Conservation (phyloP, 192 early-diverging fungal species). For the Coemansia sp. region DNA sequence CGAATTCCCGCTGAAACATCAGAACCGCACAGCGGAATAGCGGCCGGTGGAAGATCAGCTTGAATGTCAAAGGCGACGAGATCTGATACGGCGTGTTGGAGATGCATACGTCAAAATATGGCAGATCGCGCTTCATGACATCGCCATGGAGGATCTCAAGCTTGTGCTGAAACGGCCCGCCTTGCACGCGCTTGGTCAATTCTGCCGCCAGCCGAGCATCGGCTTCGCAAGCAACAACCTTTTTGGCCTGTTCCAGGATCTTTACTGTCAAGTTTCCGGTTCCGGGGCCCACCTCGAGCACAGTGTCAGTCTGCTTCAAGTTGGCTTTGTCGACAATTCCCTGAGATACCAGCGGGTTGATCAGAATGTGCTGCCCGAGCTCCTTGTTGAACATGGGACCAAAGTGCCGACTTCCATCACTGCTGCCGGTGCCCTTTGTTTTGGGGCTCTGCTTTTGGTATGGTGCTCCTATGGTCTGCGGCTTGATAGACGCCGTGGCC, state of each 20-base stretch:
- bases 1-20: conserved; percentile 99
- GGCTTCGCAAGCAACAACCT: conserved; percentile 92
- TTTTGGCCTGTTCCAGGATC: conserved; percentile 90
- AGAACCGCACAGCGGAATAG: conserved; percentile 88
- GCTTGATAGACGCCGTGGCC: conserved; percentile 34
- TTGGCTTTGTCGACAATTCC: conserved; percentile 96
- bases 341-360: conserved; percentile 95
- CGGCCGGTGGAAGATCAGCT: conserved; percentile 92
- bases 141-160: conserved; percentile 97
- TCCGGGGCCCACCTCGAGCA: conserved; percentile 96
- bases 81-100: conserved; percentile 98
- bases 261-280: conserved; percentile 97
- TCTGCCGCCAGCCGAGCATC: conserved; percentile 97
- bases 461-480: conserved; percentile 43
- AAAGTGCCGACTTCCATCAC: conserved; percentile 53
- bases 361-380: conserved; percentile 97
- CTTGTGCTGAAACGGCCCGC: conserved; percentile 59
- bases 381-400: conserved; percentile 96
- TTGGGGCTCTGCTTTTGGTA: conserved; percentile 29
- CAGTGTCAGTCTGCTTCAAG: conserved; percentile 65
- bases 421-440: conserved; percentile 3
- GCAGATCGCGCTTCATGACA: conserved; percentile 94
- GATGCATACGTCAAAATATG: conserved; percentile 98
- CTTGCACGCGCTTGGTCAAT: conserved; percentile 93
- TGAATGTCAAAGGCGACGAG: conserved; percentile 93